Conservation (phyloP, 192 early-diverging fungal species). For the Anaeromyces robustus region DNA sequence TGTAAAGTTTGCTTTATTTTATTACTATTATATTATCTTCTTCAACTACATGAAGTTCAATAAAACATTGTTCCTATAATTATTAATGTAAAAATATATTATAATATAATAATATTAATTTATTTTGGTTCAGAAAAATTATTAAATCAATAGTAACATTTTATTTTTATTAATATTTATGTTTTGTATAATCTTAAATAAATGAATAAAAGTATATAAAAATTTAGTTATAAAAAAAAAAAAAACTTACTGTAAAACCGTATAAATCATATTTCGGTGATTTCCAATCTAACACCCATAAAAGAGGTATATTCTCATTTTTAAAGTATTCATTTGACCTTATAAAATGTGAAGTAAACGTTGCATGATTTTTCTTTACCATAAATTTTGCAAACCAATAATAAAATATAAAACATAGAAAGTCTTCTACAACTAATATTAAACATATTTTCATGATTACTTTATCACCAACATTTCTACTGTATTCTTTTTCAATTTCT, state of each 20-base stretch:
- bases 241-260: neutral
- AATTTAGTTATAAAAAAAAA: too few species aligned
- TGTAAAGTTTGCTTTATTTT: neutral
- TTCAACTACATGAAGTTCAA: neutral
- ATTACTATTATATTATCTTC: neutral
- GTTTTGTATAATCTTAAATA: too few species aligned
- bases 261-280: neutral
- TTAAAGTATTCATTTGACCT: neutral
- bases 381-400: neutral
- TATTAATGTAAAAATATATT: too few species aligned
- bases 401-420: neutral
- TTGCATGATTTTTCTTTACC: neutral
- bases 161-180: too few species aligned
- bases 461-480: neutral
- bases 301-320: neutral
- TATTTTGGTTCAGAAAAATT: too few species aligned
- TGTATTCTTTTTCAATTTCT: neutral
- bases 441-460: neutral
- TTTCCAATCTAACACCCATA: neutral
- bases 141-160: too few species aligned
- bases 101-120: too few species aligned
- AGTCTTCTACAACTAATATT: neutral
- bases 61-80: neutral
- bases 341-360: neutral
- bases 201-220: too few species aligned